Conservation (phyloP, 192 early-diverging fungal genomes). For the Allomyces arbusculus region DNA sequence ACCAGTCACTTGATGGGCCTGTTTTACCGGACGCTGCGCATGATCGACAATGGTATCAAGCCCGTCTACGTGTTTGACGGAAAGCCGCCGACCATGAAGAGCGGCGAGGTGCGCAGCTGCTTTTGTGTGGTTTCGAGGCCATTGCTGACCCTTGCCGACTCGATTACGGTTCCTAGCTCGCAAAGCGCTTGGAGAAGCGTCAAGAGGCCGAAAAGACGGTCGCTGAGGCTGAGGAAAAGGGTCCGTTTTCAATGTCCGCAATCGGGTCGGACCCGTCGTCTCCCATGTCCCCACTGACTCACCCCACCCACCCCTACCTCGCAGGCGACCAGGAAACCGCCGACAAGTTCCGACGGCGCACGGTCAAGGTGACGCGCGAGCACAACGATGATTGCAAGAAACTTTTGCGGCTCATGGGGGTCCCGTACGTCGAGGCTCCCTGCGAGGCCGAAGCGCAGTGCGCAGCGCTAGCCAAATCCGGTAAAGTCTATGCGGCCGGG, state of each 20-base stretch:
- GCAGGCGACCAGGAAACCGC: conserved; percentile 52
- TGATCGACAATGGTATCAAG: conserved; percentile 93
- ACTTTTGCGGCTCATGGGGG: conserved; percentile 74
- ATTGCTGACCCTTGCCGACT: neutral
- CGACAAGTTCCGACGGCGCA: conserved; percentile 66
- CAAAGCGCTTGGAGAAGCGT: conserved; percentile 49
- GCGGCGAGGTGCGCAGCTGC: conserved; percentile 51
- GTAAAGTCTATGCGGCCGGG: conserved; percentile 84
- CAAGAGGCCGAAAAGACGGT: conserved; percentile 44
- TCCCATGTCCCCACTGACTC: neutral
- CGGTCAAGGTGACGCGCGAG: conserved; percentile 79
- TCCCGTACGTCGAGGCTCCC: conserved; percentile 82
- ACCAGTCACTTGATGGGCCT: conserved; percentile 84
- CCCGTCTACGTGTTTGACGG: conserved; percentile 97
- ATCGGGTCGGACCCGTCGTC: neutral
- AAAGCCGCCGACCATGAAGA: conserved; percentile 81
- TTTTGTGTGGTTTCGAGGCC: neutral
- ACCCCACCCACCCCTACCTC: neutral
- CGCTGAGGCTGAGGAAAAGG: conserved; percentile 51
- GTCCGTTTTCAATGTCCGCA: conserved; percentile 6
- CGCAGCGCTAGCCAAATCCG: conserved; percentile 66
- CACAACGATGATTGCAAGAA: conserved; percentile 84
- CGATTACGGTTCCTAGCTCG: conserved; percentile 19
- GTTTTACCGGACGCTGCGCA: conserved; percentile 86
- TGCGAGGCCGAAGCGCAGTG: conserved; percentile 98